Conservation (phyloP, 2,329 filamentous ascomycete genomes). For the Dactylellina sp. region DNA sequence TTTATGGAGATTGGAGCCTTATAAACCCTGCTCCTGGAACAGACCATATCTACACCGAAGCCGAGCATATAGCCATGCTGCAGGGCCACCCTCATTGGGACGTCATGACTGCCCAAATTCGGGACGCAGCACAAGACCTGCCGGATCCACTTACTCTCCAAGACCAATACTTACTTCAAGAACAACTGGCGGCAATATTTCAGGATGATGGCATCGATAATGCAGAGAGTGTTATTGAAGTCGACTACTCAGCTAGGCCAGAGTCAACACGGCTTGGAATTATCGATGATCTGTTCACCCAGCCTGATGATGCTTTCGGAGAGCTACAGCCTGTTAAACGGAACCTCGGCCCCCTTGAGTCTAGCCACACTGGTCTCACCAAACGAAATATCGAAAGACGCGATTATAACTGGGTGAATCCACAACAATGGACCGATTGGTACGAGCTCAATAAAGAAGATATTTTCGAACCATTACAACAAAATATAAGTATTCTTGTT, state of each 20-base stretch:
- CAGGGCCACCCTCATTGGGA: background rate
- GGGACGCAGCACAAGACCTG: background rate
- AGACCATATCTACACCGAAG: background rate
- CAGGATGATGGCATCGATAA: background rate
- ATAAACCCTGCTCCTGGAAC: background rate
- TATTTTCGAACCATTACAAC: constrained; percentile 18
- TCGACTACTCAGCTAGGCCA: constrained; percentile 16
- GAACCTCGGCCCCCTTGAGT: background rate
- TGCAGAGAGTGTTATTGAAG: background rate
- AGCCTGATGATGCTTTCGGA: background rate
- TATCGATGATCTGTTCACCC: background rate
- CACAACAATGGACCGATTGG: constrained; percentile 27
- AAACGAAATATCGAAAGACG: constrained; percentile 1
- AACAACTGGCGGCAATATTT: background rate
- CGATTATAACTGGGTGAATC: background rate
- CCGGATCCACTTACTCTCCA: background rate
- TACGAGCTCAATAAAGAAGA: constrained; percentile 16
- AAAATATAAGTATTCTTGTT: constrained; percentile 2
- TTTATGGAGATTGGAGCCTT: background rate
- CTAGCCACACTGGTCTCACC: background rate
- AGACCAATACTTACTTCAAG: background rate
- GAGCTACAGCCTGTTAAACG: constrained; percentile 7
- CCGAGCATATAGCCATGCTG: background rate
- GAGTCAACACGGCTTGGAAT: constrained; percentile 12
- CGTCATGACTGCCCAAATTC: background rate